Evolutionary conservation across 2,329 filamentous ascomycete genomes (phyloP).

Genomic region (Cadophora malorum): DNA sequence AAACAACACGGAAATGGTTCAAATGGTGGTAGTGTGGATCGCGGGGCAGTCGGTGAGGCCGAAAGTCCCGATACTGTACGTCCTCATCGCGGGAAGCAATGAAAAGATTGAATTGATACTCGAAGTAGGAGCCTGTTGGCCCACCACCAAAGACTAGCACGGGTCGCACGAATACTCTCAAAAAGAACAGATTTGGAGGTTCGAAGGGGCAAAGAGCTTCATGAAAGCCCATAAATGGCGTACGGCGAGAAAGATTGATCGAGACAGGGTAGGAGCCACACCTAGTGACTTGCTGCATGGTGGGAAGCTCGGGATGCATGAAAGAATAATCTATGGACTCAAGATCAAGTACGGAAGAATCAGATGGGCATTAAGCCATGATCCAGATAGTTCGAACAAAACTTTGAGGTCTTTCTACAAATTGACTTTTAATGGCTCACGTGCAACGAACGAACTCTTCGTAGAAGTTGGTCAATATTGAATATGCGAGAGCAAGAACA

Average conservation of each 20-base stretch:
- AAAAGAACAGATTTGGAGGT: neutral
- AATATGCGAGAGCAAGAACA: neutral
- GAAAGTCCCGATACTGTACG: neutral
- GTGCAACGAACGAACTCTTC: too few species aligned
- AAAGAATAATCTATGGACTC: neutral
- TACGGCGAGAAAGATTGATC: neutral
- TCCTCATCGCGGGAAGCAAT: neutral
- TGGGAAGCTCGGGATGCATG: neutral
- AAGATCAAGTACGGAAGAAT: neutral
- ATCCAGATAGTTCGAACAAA: neutral
- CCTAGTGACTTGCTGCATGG: neutral
- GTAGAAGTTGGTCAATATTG: neutral
- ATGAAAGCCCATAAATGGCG: neutral
- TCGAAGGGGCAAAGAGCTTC: neutral
- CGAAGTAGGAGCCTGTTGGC: neutral
- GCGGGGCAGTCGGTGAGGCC: neutral
- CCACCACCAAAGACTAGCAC: neutral
- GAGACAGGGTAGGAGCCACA: neutral
- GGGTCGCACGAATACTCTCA: neutral
- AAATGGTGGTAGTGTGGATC: neutral
- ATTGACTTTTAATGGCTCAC: neutral
- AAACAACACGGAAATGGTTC: neutral
- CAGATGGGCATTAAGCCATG: neutral
- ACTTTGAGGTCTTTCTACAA: neutral
- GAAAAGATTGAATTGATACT: neutral